Evolutionary conservation across 768 basidiomycete species (phyloP), one percentile per base, ranked within the genome.

Genomic region (Leucocoprinus birnbaumii): DNA sequence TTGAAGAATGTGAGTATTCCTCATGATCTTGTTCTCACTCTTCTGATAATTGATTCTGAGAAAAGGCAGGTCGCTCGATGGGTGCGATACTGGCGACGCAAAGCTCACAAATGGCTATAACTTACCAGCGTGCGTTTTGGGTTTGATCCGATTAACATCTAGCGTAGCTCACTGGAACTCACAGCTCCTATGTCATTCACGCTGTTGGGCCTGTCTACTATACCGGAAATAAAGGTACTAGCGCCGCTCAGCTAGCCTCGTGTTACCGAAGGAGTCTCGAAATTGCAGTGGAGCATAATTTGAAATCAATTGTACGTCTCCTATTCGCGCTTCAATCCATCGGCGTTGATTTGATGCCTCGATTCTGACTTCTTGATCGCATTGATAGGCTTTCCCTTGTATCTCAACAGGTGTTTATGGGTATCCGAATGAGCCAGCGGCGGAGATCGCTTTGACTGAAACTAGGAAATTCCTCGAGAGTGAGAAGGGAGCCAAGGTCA

Each of bases 351-450:
- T 14, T 25, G n/a, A 34, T 16, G 27, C 31, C 14, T n/a, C 31
- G 31, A 31, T 31, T 31, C 11, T 11, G 31, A 31, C 11, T 5
- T 35, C 10, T 48, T 4, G 2, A 18, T 4, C 2, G 16, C n/a
- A n/a, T n/a, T n/a, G 13, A 18, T 55, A 92, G 91, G 89, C 89
- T 3, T 91, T 93, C 60, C 86, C 87, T 4, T 85, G 83, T 4
- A 82, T 94, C 48, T 92, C 91, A 3, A 91, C 90, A 0, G 91
- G 80, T 0, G 73, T 90, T 14, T 94, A 90, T 58, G 80, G 85
- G 2, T 93, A 92, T 68, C 91, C 91, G 1, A 83, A 90, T 43
- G 68, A 70, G 42, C 83, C 82, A 59, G 91, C 91, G 0, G 85
- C 91, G 0, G 79, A 79, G 26, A 76, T 93, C 50, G 90, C 91